phyloP scores from a whole-genome alignment of 208 protist genomes.

The Phytomonas sp. region DNA sequence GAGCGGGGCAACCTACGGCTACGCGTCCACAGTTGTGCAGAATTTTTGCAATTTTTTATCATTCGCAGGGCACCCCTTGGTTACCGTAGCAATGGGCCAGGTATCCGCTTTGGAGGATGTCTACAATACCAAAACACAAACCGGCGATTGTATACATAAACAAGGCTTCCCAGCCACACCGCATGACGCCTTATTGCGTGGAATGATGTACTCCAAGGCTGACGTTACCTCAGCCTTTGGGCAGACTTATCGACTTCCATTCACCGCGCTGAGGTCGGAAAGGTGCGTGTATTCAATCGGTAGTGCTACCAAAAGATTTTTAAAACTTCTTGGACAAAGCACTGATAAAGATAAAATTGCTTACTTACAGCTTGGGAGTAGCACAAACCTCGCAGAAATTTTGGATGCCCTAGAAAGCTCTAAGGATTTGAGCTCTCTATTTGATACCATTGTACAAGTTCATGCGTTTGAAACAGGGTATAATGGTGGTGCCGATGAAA shows the following conservation, averaged over 20 bases:
- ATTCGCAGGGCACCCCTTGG: not conserved
- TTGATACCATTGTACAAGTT: not conserved
- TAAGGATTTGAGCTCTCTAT: not conserved
- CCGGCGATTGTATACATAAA: not conserved
- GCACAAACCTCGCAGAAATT: not conserved
- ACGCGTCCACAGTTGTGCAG: not conserved
- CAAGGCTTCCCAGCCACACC: not conserved
- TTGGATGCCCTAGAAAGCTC: not conserved
- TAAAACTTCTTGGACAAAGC: not conserved
- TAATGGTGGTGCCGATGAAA: not conserved
- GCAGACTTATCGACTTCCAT: not conserved
- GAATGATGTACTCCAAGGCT: not conserved
- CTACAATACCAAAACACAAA: not conserved
- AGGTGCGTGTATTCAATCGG: not conserved
- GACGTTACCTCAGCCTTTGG: not conserved
- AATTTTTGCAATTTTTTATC: not conserved
- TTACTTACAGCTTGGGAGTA: not conserved
- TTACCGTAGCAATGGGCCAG: not conserved
- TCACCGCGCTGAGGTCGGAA: not conserved
- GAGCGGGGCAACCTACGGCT: not conserved
- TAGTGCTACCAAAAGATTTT: not conserved
- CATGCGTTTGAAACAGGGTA: not conserved
- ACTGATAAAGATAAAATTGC: not conserved
- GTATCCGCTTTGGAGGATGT: not conserved
- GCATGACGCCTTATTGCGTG: not conserved